phyloP scores from a whole-genome alignment of 208 protist species.

The Novymonas esmeraldas region DNA sequence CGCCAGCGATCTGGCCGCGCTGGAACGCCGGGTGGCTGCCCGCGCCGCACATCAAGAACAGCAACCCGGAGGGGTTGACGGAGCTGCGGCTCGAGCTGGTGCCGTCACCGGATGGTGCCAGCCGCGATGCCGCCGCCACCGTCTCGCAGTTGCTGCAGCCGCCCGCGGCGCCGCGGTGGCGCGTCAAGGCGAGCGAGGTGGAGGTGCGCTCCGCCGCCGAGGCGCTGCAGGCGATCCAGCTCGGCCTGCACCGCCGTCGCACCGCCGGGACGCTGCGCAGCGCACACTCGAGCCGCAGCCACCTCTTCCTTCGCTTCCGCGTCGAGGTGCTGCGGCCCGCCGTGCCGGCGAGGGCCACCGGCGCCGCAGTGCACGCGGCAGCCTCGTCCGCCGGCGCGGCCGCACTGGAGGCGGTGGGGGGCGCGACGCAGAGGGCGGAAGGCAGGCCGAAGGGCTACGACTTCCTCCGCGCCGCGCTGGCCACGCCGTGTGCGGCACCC shows the following conservation, averaged over 20 bases:
- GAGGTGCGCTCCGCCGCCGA: slow-evolving; percentile 27
- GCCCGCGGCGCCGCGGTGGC: slow-evolving; percentile 22
- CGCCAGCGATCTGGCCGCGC: slow-evolving; percentile 17
- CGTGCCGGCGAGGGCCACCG: slow-evolving; percentile 17
- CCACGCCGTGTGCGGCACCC: background rate
- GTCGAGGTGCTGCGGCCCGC: slow-evolving; percentile 25
- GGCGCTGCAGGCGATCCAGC: slow-evolving; percentile 24
- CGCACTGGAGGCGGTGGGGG: background rate
- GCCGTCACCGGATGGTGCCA: slow-evolving; percentile 3
- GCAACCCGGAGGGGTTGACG: slow-evolving; percentile 25
- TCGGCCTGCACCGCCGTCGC: slow-evolving; percentile 29
- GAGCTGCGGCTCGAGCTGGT: slow-evolving; percentile 34
- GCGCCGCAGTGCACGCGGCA: too few species aligned
- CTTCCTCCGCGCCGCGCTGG: slow-evolving; percentile 22
- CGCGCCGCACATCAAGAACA: slow-evolving; percentile 28
- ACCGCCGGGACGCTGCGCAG: slow-evolving; percentile 24
- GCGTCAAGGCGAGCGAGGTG: slow-evolving; percentile 26
- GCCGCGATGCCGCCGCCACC: slow-evolving; percentile 5
- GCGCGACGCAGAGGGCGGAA: background rate
- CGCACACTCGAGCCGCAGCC: slow-evolving; percentile 34
- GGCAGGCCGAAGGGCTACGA: slow-evolving; percentile 26
- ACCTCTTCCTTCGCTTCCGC: slow-evolving; percentile 35
- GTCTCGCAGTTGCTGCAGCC: slow-evolving; percentile 17
- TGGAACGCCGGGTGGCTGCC: slow-evolving; percentile 32
- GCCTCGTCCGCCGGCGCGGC: background rate